Evolutionary conservation across 2,329 filamentous ascomycete species (phyloP), one percentile per base, ranked within the genome.

Genomic region (Diplodia seriata): DNA sequence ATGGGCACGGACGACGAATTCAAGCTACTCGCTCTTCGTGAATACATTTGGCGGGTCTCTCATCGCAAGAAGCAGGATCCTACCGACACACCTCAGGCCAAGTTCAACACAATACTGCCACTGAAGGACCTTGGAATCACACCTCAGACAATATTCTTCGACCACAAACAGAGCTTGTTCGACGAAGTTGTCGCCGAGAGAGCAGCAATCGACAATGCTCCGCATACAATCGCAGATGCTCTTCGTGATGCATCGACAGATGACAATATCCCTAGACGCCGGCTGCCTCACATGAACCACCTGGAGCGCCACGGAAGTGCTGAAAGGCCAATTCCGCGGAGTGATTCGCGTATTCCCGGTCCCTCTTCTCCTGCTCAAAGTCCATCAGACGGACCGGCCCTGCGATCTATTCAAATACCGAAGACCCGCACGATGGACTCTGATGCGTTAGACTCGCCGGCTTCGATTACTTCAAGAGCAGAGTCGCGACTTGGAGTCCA

Each of bases 81-180:
- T 4, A 87, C 89, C 3, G 83, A 86, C 65, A 79, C 80, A 74
- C 75, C 70, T 75, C 82, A 69, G 67, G 77, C 71, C 54, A 72
- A 72, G 2, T 84, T 91, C 70, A 91, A 91, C 72, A 86, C 86
- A 63, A 87, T 97, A 14, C 85, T 98, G 7, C 85, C 89, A 0
- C 80, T 98, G 29, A 90, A 91, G 70, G 89, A 89, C 50, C 82
- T 97, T 63, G 89, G 89, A 14, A 88, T 97, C 38, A 91, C 89
- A 1, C 91, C 92, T 3, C 92, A 97, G 75, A 98, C 92, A 0
- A 90, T 99, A 1, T 91, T 98, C 75, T 98, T 98, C 74, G 93
- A 97, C 72, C 93, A 94, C 67, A 87, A 88, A 49, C 85, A 85
- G 50, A 82, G 87, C 9, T 80, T 88, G 11, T 80, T 83, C 51